Evolutionary conservation across 2,329 filamentous ascomycete genomes (phyloP), one percentile per base, ranked within the genome.

Genomic region (Diaporthe sp.): DNA sequence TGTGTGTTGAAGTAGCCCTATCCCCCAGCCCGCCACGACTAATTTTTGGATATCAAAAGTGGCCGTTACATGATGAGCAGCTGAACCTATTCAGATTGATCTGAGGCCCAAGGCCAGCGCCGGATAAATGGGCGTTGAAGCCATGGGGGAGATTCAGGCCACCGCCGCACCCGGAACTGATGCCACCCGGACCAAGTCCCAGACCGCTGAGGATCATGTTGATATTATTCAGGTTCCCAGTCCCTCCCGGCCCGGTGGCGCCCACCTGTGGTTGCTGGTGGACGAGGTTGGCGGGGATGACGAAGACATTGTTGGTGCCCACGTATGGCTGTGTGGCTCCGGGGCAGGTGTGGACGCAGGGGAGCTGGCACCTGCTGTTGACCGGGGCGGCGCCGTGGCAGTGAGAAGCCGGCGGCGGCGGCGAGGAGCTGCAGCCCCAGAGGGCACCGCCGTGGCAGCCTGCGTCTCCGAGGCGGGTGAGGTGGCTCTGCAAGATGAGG

Each of bases 401-500:
- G 19, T 22, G 55, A 25, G 42, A 22, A n/a, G 37, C 22, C 10
- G 69, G 22, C 8, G 59, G 31, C 10, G 58, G 13, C 9, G 62
- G 15, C 7, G 71, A 44, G 19, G 34, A 15, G 39, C 25, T 65
- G 59, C 72, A 76, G 3, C 75, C 72, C 57, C 67, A 76, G 37
- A 76, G 68, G 22, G 72, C 75, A 34, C 72, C 65, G 17, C 75
- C 72, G 57, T 37, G 59, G 44, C 53, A 65, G 65, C 72, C 72
- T 34, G 62, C 59, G 17, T 70, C 75, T 19, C 72, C 65, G 39
- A 74, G 67, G 31, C 67, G 75, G 51, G 58, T 72, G 39, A 76
- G 75, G 42, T 72, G 72, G 72, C 72, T 69, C 59, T 76, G 75
- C 31, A 76, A 59, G 67, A 76, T 76, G 51, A 76, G 75, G 8